Evolutionary conservation across 768 basidiomycete genomes (phyloP).

Genomic region (Suillus alpinus): DNA sequence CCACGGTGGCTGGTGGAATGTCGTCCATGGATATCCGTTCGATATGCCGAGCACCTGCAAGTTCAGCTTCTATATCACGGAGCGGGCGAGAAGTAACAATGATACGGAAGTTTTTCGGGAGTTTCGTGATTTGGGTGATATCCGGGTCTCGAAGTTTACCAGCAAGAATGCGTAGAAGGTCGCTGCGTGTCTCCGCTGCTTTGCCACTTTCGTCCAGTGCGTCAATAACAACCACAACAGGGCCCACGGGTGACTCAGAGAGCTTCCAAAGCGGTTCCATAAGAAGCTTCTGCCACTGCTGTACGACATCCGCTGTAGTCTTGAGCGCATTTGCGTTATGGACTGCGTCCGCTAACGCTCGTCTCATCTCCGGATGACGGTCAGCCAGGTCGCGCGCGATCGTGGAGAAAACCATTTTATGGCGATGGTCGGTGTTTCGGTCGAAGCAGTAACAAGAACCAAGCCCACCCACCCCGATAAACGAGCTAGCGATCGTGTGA

Average conservation of each 20-base stretch:
- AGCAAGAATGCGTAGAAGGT: constrained; percentile 11
- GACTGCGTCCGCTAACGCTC: background rate
- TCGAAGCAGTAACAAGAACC: background rate
- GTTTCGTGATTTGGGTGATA: background rate
- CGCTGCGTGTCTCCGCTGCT: background rate
- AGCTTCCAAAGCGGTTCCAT: constrained; percentile 10
- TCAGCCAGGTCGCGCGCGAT: background rate
- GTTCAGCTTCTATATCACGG: background rate
- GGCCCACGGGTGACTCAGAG: constrained; percentile 8
- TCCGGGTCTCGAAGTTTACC: background rate
- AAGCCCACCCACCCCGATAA: background rate
- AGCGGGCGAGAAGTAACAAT: constrained; percentile 11
- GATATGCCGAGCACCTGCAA: background rate
- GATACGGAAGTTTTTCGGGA: constrained; percentile 4
- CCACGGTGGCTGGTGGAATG: background rate
- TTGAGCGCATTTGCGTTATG: background rate
- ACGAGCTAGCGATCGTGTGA: background rate
- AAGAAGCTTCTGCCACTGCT: constrained; percentile 17
- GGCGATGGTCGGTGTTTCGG: background rate
- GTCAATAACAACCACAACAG: constrained; percentile 24
- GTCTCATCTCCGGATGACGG: background rate
- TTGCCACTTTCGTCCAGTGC: constrained; percentile 19
- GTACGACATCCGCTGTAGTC: background rate
- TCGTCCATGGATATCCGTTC: background rate
- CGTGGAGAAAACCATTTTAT: background rate